phyloP scores from a whole-genome alignment of 2,329 filamentous ascomycete species.

The Arthrinium puccinioides region DNA sequence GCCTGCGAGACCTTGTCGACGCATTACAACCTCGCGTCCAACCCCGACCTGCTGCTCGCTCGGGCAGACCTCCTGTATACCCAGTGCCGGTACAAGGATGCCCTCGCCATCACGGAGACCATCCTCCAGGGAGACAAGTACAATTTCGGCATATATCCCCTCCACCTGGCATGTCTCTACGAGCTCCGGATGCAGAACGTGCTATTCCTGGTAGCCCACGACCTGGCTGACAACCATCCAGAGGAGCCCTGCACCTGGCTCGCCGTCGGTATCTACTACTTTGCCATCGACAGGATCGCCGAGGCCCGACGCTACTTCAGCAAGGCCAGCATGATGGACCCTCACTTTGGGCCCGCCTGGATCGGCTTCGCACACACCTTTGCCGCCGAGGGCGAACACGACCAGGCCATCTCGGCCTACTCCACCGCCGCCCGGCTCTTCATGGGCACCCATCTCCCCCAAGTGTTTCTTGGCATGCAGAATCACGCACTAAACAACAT shows the following conservation, averaged over 20 bases:
- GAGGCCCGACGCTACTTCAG: slow-evolving; percentile 95
- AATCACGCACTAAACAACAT: slow-evolving; percentile 95
- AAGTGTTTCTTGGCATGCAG: slow-evolving; percentile 96
- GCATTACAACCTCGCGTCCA: slow-evolving; percentile 80
- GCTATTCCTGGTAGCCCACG: slow-evolving; percentile 86
- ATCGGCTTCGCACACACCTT: slow-evolving; percentile 99
- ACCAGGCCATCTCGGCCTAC: slow-evolving; percentile 96
- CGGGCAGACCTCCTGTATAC: slow-evolving; percentile 89
- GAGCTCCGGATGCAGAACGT: slow-evolving; percentile 82
- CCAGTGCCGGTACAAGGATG: slow-evolving; percentile 87
- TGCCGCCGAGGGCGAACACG: slow-evolving; percentile 93
- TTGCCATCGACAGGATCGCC: slow-evolving; percentile 79
- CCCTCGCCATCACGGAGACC: slow-evolving; percentile 73
- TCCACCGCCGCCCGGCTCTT: slow-evolving; percentile 91
- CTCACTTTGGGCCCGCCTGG: slow-evolving; percentile 95
- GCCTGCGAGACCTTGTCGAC: slow-evolving; percentile 88
- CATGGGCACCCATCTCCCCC: slow-evolving; percentile 92
- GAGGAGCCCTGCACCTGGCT: slow-evolving; percentile 90
- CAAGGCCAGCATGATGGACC: slow-evolving; percentile 95
- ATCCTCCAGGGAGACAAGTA: slow-evolving; percentile 81
- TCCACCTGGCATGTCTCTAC: slow-evolving; percentile 86
- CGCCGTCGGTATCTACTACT: slow-evolving; percentile 91
- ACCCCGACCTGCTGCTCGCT: slow-evolving; percentile 84
- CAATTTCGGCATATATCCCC: slow-evolving; percentile 80
- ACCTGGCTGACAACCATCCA: slow-evolving; percentile 84